Base-by-base conservation (phyloP, 352 stramenopile species). In the Detonula confervacea region DNA sequence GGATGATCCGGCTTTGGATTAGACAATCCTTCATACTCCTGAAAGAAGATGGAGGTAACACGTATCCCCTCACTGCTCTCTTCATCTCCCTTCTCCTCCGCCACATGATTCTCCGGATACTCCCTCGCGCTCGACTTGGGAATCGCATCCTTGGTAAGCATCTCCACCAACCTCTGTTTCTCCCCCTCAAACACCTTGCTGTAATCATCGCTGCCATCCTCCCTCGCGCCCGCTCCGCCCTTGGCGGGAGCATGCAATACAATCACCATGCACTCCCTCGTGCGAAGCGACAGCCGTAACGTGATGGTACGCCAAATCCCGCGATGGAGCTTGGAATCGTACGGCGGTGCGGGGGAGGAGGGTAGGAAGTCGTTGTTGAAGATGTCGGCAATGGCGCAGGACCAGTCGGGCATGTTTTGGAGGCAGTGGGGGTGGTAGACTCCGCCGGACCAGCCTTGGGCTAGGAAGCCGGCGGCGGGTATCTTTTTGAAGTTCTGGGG, bases 11-110 rank as follows among this genome's bases (percentile, higher is more conserved):
- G 94, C 7, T 89, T 90, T 57, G 95, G 94, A 44, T 93, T 89
- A 1, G 95, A 98, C 12, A 98, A 74, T 18, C 95, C 95, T 4
- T 91, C 90, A 84, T 97, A 98, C 73, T 97, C 94, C 74, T 98
- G 96, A 69, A 98, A 90, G 79, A 94, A 98, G 16, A 98, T 89
- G 27, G 94, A 97, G 29, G 95, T 97, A 22, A 98, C 83, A 63
- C 68, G 54, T 12, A 93, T 75, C 4, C 59, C 60, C 22, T 79
- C 67, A 20, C 44, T 55, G 56, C 47, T 57, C 9, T 61, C 20
- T 3, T 44, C 25, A 42, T 74, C 61, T 7, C 68, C 56, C 22
- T 77, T 62, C 30, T 64, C 25, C 29, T 49, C 29, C 64, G 47
- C 14, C 1, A 37, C 33, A 52, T 77, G 22, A 30, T 37, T 47